Base-by-base conservation (phyloP, 1,284 basidiomycete genomes). In the Cutaneotrichosporon sp. region DNA sequence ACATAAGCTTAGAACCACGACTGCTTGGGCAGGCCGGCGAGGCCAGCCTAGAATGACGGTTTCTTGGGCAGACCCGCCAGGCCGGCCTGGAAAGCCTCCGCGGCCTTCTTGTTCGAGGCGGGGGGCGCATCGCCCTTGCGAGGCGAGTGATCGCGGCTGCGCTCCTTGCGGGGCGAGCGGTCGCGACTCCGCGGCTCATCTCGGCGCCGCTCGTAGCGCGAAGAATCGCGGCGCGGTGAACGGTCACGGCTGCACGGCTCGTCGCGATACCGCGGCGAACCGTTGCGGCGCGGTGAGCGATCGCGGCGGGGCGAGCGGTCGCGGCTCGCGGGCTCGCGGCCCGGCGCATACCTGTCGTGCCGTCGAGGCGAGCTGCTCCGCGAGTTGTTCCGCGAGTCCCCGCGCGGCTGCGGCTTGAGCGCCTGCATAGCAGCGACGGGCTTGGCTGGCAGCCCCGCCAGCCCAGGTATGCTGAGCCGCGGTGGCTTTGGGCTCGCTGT, bases 61-160 rank as follows among this genome's bases (percentile, higher is more conserved):
- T 73, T 75, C 60, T 68, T 70, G 3, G 76, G 76, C 43, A 78
- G 60, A 1, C 67, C 63, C 0, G 73, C 73, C 13, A 77, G 62
- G 10, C 74, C 76, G 36, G 64, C 65, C 56, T 67, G 60, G 50
- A 71, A 63, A n/a, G n/a, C n/a, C n/a, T n/a, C n/a, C n/a, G n/a
- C n/a, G n/a, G n/a, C n/a, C n/a, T n/a, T n/a, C n/a, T n/a, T n/a
- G n/a, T n/a, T n/a, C n/a, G n/a, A n/a, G n/a, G n/a, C n/a, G n/a
- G n/a, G n/a, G n/a, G n/a, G n/a, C n/a, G n/a, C n/a, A n/a, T n/a
- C n/a, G n/a, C n/a, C n/a, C n/a, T n/a, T n/a, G 16, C 16, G 16
- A 7, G 38, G 51, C 9, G 51, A 53, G 18, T 33, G 51, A 20
- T 31, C 29, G 33, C 33, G 53, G 20, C 18, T 20, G 27, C 27